Evolutionary conservation across 2,329 filamentous ascomycete species (phyloP).

Genomic region (Penicillium sp.): DNA sequence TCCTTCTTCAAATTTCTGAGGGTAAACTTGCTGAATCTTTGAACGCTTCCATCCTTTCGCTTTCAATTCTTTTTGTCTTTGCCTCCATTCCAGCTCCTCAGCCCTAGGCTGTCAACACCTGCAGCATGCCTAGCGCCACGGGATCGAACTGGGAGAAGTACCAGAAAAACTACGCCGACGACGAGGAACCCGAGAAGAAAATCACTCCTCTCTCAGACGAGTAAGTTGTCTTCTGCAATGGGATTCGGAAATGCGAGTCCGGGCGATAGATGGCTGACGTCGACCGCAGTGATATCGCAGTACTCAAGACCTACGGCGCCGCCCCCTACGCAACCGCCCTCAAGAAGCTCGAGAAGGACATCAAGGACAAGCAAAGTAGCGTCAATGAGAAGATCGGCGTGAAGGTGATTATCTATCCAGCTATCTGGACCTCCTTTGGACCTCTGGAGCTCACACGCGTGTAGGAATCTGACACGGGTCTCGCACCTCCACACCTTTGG

Average conservation of each 20-base stretch:
- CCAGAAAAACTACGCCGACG: conserved; percentile 93
- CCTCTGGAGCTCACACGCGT: conserved; percentile 25
- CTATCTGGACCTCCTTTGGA: conserved; percentile 9
- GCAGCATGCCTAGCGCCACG: conserved; percentile 83
- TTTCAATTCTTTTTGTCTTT: conserved; percentile 1
- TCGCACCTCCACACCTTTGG: conserved; percentile 97
- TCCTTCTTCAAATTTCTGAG: conserved; percentile 14
- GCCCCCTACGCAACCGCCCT: conserved; percentile 90
- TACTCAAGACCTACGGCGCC: conserved; percentile 97
- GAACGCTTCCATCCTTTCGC: not conserved
- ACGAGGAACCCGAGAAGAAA: conserved; percentile 99
- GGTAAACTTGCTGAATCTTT: not conserved
- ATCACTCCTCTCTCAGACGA: conserved; percentile 96
- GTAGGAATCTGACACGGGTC: conserved; percentile 95
- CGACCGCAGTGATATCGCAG: conserved; percentile 82
- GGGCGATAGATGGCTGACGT: conserved; percentile 31
- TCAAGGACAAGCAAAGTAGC: conserved; percentile 97
- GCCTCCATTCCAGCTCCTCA: conserved; percentile 15
- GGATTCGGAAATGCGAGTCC: not conserved
- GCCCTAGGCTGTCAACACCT: conserved; percentile 30
- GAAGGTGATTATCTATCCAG: conserved; percentile 34
- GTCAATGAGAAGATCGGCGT: conserved; percentile 96
- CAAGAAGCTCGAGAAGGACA: conserved; percentile 98
- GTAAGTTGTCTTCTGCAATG: conserved; percentile 53
- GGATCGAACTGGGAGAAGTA: conserved; percentile 98